Conservation (phyloP, 2,329 filamentous ascomycete species). For the Chaetomiaceae sp. region DNA sequence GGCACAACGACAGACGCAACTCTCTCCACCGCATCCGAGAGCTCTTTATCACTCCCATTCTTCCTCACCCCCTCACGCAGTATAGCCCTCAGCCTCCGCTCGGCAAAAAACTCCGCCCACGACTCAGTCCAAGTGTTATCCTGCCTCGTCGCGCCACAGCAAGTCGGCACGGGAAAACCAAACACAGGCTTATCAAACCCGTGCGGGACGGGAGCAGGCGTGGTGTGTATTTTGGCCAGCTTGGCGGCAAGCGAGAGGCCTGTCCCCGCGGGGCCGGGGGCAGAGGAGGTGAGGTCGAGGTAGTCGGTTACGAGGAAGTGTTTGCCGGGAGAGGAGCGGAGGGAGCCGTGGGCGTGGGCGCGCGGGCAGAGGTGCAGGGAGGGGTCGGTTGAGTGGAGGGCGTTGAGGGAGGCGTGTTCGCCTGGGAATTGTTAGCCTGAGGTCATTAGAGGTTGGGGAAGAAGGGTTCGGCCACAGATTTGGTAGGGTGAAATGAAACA, state of each 20-base stretch:
- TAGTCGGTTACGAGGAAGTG: slow-evolving; percentile 73
- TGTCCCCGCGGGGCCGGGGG: slow-evolving; percentile 36
- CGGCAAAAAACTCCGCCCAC: slow-evolving; percentile 84
- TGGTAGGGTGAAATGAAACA: too few relatives aligned
- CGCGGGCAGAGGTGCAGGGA: slow-evolving; percentile 74
- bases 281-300: slow-evolving; percentile 55
- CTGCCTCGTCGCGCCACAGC: slow-evolving; percentile 80
- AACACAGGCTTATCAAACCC: slow-evolving; percentile 61
- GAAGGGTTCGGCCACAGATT: neutral
- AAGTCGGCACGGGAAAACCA: slow-evolving; percentile 80
- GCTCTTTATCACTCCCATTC: slow-evolving; percentile 60
- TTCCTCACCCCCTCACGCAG: slow-evolving; percentile 51
- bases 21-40: slow-evolving; percentile 60
- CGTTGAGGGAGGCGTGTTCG: slow-evolving; percentile 79
- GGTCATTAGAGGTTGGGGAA: neutral
- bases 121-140: slow-evolving; percentile 67
- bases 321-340: slow-evolving; percentile 46
- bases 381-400: slow-evolving; percentile 68
- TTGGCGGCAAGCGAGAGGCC: slow-evolving; percentile 65
- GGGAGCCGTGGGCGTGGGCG: slow-evolving; percentile 66
- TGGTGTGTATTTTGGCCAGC: slow-evolving; percentile 73
- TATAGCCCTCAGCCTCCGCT: slow-evolving; percentile 67
- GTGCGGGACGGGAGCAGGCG: slow-evolving; percentile 61
- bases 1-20: slow-evolving; percentile 66
- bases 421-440: slow-evolving; percentile 40